phyloP scores from a whole-genome alignment of 2,329 filamentous ascomycete species.

The Phaeosphaeriaceae sp. region DNA sequence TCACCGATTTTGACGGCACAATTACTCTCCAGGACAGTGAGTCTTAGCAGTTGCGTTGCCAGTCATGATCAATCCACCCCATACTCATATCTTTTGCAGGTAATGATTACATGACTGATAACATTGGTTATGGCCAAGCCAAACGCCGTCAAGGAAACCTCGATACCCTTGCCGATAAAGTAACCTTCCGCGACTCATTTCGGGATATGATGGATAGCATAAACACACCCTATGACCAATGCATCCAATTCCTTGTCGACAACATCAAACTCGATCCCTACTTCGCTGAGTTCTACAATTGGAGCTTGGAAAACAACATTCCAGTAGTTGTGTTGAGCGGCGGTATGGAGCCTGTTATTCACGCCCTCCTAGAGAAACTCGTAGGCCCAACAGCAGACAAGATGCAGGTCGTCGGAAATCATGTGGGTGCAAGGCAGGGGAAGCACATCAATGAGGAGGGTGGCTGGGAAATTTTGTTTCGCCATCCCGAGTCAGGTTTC shows the following conservation, averaged over 20 bases:
- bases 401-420: slow-evolving; percentile 90
- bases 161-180: slow-evolving; percentile 73
- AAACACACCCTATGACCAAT: slow-evolving; percentile 78
- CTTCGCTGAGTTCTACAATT: slow-evolving; percentile 87
- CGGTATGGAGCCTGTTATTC: slow-evolving; percentile 92
- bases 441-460: slow-evolving; percentile 81
- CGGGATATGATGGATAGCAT: slow-evolving; percentile 91
- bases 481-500: slow-evolving; percentile 80
- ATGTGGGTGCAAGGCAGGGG: slow-evolving; percentile 70
- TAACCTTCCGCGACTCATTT: slow-evolving; percentile 83
- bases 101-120: slow-evolving; percentile 82
- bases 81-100: slow-evolving; percentile 48
- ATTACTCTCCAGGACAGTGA: slow-evolving; percentile 77
- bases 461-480: slow-evolving; percentile 88
- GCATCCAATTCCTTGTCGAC: slow-evolving; percentile 76
- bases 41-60: slow-evolving; percentile 37
- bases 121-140: slow-evolving; percentile 79
- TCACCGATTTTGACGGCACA: slow-evolving; percentile 98
- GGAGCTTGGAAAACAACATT: slow-evolving; percentile 80
- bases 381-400: slow-evolving; percentile 79
- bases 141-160: slow-evolving; percentile 75
- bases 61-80: not conserved
- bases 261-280: slow-evolving; percentile 89
- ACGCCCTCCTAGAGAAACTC: slow-evolving; percentile 77
- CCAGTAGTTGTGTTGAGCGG: slow-evolving; percentile 91